Base-by-base conservation (phyloP, 192 early-diverging fungal species). In the Coemansia sp. region DNA sequence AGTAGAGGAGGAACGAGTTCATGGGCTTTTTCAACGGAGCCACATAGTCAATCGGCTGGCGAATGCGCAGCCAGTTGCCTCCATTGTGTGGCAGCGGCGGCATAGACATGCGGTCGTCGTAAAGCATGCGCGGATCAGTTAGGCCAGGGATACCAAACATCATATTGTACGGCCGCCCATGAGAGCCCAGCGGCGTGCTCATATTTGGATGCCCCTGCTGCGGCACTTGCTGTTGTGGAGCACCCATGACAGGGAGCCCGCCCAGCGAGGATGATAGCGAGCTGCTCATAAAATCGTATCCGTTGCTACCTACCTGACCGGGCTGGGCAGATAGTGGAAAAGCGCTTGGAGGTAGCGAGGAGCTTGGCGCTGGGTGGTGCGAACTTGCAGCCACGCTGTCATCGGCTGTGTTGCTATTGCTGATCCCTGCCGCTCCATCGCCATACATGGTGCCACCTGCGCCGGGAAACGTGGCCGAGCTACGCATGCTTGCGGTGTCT, bases 1-100 rank as follows among this genome's bases (percentile, higher is more conserved):
- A 88, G 56, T 85, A 90, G 5, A 90, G 75, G 59, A 90, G 64
- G 57, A 90, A 90, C 1, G 89, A 87, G 63, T 88, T 90, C 82
- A 86, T 83, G 3, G 89, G 89, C 43, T 86, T 72, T 48, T 89
- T 89, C 10, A 85, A 76, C n/a, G 79, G 79, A 7, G 79, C 75
- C 10, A 82, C 79, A 16, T 76, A 76, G 64, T 82, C 79, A 34
- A 82, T 82, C 10, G 79, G 79, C 65, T 82, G 79, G 16, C 75
- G 58, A 38, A 82, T 76, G 7, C 71, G 66, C 21, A 76, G 61
- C 79, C 79, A 82, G 55, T 68, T 75, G 0, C 70, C 70, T 23
- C 65, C 60, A 5, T 57, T 64, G 61, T 71, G 69, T 18, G 58
- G 59, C 52, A 77, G 39, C 3, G 64, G 71, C 26, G 77, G 71